Evolutionary conservation across 495 filamentous ascomycete genomes (phyloP).

Genomic region (Penicillium cinerascens): DNA sequence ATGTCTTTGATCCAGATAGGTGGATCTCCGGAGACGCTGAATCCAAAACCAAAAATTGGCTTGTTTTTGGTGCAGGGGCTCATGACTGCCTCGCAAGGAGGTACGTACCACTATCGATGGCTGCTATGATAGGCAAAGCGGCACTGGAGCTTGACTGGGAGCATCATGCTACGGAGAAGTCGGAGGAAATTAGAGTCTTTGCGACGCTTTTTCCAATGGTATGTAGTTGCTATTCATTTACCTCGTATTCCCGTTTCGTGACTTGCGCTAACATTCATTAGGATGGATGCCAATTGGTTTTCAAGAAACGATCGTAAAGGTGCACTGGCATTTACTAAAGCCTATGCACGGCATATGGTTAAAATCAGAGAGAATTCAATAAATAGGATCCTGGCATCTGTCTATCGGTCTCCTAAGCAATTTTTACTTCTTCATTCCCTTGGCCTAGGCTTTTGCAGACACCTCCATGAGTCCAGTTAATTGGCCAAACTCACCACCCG

Average conservation of each 20-base stretch:
- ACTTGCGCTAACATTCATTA: not conserved
- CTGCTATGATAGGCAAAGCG: constrained; percentile 83
- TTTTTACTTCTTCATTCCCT: too few relatives aligned
- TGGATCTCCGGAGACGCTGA: constrained; percentile 89
- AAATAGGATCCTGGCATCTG: too few relatives aligned
- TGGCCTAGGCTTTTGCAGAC: too few relatives aligned
- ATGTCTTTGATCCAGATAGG: constrained; percentile 77
- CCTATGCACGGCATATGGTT: too few relatives aligned
- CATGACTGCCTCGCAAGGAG: constrained; percentile 91
- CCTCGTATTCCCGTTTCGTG: too few relatives aligned
- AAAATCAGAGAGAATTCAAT: too few relatives aligned
- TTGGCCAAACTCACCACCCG: too few relatives aligned
- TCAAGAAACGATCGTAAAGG: not conserved
- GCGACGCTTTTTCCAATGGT: constrained; percentile 93
- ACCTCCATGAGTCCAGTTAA: too few relatives aligned
- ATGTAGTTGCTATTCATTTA: constrained; percentile 30
- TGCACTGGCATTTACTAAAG: not conserved
- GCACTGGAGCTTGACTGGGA: constrained; percentile 79
- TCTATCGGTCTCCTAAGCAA: too few relatives aligned
- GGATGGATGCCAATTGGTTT: not conserved
- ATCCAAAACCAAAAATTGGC: constrained; percentile 87
- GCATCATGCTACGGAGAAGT: constrained; percentile 70
- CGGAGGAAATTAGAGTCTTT: constrained; percentile 93
- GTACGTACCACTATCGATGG: constrained; percentile 82
- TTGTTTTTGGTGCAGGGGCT: constrained; percentile 88